Conservation (phyloP, 2,329 filamentous ascomycete species). For the Clonostachys sp. region DNA sequence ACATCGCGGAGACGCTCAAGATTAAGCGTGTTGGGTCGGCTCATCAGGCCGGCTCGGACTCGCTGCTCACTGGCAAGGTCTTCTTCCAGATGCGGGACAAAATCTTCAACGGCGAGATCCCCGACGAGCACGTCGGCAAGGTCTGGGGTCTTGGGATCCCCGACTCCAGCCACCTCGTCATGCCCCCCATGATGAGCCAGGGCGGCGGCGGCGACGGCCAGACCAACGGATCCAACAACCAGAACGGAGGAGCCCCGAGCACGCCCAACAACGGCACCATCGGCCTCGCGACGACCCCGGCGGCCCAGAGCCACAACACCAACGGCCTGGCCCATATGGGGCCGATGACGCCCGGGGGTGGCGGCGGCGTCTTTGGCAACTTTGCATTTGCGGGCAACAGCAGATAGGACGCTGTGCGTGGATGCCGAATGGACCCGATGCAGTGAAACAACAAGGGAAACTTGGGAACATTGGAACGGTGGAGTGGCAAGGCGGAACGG, state of each 20-base stretch:
- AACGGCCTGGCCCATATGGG: conserved; percentile 56
- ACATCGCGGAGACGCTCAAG: conserved; percentile 88
- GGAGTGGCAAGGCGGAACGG: too few relatives aligned
- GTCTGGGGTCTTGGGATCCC: conserved; percentile 88
- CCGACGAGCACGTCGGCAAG: conserved; percentile 79
- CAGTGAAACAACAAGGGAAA: too few relatives aligned
- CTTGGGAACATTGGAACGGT: too few relatives aligned
- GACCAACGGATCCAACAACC: conserved; percentile 22
- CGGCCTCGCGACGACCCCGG: conserved; percentile 42
- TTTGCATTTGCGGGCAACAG: conserved; percentile 52
- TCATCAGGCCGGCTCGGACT: conserved; percentile 92
- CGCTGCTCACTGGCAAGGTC: conserved; percentile 85
- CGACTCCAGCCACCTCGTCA: conserved; percentile 41
- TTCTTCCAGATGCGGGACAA: conserved; percentile 91
- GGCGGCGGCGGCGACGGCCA: conserved; percentile 23
- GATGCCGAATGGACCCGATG: too few relatives aligned
- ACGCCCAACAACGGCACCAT: conserved; percentile 65
- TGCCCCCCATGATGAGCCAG: conserved; percentile 24
- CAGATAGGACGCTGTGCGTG: conserved; percentile 15
- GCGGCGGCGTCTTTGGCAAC: conserved; percentile 70
- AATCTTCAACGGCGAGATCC: conserved; percentile 79
- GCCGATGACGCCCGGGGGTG: conserved; percentile 73
- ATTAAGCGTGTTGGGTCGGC: conserved; percentile 83
- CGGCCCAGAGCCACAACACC: conserved; percentile 46
- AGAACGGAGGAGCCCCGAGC: conserved; percentile 53